Evolutionary conservation across 345 rosid species (phyloP).

Genomic region (Populus tremula): DNA sequence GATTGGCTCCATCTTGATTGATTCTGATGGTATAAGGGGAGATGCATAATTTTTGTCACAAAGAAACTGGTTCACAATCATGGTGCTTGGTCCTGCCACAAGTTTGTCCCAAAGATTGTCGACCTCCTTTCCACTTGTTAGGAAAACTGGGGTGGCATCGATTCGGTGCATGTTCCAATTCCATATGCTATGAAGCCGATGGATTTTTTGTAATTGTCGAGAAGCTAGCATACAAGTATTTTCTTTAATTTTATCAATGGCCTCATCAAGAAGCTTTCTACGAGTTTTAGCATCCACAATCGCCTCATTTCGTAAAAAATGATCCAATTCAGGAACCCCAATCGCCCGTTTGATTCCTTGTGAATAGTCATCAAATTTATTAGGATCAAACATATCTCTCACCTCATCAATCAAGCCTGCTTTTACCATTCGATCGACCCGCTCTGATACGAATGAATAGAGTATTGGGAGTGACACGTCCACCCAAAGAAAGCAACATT

Average conservation of each 20-base stretch:
- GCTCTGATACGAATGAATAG: slow-evolving; percentile 56
- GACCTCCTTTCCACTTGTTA: slow-evolving; percentile 48
- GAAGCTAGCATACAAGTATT: slow-evolving; percentile 52
- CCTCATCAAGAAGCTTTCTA: slow-evolving; percentile 39
- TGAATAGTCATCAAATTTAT: slow-evolving; percentile 36
- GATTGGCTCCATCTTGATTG: neutral
- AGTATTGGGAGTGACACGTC: slow-evolving; percentile 61
- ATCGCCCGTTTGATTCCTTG: slow-evolving; percentile 71
- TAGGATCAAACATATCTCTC: slow-evolving; percentile 47
- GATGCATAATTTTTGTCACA: slow-evolving; percentile 31
- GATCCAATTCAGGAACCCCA: slow-evolving; percentile 76
- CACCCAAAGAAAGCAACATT: slow-evolving; percentile 80
- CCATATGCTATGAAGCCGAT: slow-evolving; percentile 47
- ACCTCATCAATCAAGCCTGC: slow-evolving; percentile 71
- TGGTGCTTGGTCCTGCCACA: slow-evolving; percentile 55
- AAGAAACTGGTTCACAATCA: slow-evolving; percentile 51
- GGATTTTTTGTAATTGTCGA: slow-evolving; percentile 60
- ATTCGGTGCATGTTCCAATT: slow-evolving; percentile 67
- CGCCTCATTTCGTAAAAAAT: slow-evolving; percentile 40
- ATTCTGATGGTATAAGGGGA: slow-evolving; percentile 29
- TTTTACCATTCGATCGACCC: slow-evolving; percentile 78
- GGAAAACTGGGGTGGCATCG: slow-evolving; percentile 73
- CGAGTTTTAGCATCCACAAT: slow-evolving; percentile 23
- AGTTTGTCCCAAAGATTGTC: slow-evolving; percentile 63
- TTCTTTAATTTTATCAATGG: slow-evolving; percentile 55